These are phyloP conservation scores for Ampelocalamus luodianensis DNA, from an alignment of 176 grass and related monocot genomes.

Conservation along the genomic window DNA sequence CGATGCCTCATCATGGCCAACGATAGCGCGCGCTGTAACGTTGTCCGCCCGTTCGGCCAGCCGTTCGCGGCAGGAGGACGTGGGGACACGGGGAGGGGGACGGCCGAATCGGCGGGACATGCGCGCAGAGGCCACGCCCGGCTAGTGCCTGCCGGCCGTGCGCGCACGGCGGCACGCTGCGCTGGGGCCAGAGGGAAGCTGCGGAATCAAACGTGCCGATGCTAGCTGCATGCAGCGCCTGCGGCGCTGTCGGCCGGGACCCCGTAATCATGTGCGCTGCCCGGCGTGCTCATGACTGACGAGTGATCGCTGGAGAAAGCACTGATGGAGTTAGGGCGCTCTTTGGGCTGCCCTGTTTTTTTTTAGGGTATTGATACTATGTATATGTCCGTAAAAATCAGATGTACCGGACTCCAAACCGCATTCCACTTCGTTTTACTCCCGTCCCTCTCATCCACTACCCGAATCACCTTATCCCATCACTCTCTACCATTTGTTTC, in stretches of 20 bases:
- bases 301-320: neutral
- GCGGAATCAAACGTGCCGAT: neutral
- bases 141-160: neutral
- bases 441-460: too few species aligned
- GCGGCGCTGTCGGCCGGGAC: neutral
- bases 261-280: conserved; percentile 13
- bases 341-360: neutral
- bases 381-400: too few species aligned
- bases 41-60: neutral
- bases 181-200: neutral
- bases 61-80: neutral
- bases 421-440: too few species aligned
- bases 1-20: neutral
- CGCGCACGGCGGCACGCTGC: too few species aligned
- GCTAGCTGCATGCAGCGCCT: neutral
- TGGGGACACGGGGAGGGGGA: neutral
- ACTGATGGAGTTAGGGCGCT: neutral
- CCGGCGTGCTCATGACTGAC: neutral
- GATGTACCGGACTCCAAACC: too few species aligned
- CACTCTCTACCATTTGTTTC: too few species aligned
- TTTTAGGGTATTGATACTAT: too few species aligned
- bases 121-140: neutral
- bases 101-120: neutral
- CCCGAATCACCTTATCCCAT: too few species aligned
- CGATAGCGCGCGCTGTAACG: neutral